Evolutionary conservation across 441 rosid genomes (phyloP).

Genomic region (Corymbia citriodora): DNA sequence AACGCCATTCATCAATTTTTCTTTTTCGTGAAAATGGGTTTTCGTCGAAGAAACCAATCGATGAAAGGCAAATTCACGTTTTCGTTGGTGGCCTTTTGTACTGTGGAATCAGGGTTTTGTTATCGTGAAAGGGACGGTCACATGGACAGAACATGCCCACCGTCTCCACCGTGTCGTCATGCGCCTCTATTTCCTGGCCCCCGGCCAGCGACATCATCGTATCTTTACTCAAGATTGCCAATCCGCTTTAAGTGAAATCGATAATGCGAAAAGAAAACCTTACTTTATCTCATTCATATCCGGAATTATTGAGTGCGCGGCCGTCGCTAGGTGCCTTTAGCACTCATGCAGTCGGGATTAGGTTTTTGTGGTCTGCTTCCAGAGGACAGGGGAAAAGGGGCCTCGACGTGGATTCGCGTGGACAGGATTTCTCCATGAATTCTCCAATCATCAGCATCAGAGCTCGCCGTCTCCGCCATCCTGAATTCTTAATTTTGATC

Average conservation of each 20-base stretch:
- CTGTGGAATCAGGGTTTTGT: not conserved
- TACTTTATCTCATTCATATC: not conserved
- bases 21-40: not conserved
- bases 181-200: not conserved
- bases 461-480: not conserved
- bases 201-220: not conserved
- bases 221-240: not conserved
- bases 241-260: not conserved
- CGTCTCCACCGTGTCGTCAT: not conserved
- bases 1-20: too few species aligned
- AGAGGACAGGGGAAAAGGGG: not conserved
- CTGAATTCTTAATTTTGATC: not conserved
- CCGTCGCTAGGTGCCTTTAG: not conserved
- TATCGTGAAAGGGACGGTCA: not conserved
- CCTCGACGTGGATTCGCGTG: not conserved
- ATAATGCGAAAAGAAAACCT: not conserved
- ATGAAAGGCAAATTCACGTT: not conserved
- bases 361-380: not conserved
- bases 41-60: not conserved
- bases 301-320: not conserved
- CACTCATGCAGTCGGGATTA: not conserved
- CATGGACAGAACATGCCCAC: not conserved
- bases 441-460: not conserved
- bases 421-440: not conserved
- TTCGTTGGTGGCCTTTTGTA: not conserved